phyloP scores from a whole-genome alignment of 208 protist species.

The Trypanosoma melophagium region DNA sequence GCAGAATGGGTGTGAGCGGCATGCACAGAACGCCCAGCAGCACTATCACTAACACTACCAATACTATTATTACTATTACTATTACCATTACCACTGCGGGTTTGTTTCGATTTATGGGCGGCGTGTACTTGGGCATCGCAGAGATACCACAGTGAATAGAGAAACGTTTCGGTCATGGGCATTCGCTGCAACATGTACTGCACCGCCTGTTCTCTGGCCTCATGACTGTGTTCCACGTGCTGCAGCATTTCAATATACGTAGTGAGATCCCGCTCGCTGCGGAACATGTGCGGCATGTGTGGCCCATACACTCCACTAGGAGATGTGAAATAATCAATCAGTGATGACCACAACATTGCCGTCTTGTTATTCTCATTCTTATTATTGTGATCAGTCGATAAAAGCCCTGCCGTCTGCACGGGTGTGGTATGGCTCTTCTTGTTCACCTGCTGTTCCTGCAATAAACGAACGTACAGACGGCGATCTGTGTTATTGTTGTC shows the following conservation, averaged over 20 bases:
- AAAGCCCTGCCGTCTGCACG: too few relatives aligned
- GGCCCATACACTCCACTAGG: slow-evolving; percentile 8
- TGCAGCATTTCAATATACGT: slow-evolving; percentile 32
- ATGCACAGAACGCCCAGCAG: background rate
- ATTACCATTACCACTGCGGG: background rate
- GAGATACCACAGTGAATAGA: slow-evolving; percentile 27
- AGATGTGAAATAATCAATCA: slow-evolving; percentile 18
- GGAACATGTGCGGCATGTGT: slow-evolving; percentile 40
- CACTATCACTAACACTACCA: background rate
- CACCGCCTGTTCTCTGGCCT: slow-evolving; percentile 3
- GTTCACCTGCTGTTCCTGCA: slow-evolving; percentile 2
- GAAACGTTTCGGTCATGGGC: slow-evolving; percentile 39
- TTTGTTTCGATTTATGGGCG: background rate
- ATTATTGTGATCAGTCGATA: background rate
- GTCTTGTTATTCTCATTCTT: background rate
- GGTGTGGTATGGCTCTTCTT: too few relatives aligned
- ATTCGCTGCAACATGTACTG: slow-evolving; percentile 31
- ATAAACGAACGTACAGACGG: slow-evolving; percentile 17
- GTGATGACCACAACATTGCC: slow-evolving; percentile 10
- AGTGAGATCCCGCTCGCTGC: slow-evolving; percentile 9
- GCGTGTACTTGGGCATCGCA: slow-evolving; percentile 25
- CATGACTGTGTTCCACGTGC: background rate
- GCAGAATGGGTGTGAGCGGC: too few relatives aligned
- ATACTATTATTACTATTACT: background rate
- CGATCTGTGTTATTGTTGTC: slow-evolving; percentile 17